Percentiles rank a stretch among this genome's conserved stretches.
phyloP scores from a whole-genome alignment of 306 rosid species.

The Nissolia schottii region DNA sequence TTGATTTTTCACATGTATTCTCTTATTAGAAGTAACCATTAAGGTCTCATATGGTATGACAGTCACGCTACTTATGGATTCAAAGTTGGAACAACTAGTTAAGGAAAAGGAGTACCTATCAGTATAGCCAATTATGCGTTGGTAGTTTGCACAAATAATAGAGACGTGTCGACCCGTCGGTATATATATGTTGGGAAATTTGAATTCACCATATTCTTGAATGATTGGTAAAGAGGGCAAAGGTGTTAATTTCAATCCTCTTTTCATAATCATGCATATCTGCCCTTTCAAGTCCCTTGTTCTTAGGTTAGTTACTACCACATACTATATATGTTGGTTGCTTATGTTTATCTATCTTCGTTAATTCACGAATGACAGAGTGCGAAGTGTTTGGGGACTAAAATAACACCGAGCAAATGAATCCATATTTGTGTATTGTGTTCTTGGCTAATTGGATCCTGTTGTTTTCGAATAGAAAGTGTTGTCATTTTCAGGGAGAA shows the following conservation, averaged over 20 bases:
- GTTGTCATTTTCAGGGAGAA: conserved; percentile 34
- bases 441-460: conserved; percentile 14
- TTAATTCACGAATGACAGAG: not conserved
- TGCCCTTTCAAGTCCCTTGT: not conserved
- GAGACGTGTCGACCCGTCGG: not conserved
- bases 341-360: too few relatives aligned
- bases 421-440: not conserved
- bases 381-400: conserved; percentile 1
- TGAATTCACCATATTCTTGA: not conserved
- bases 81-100: too few relatives aligned
- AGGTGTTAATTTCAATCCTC: not conserved
- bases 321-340: too few relatives aligned
- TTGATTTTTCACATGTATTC: too few relatives aligned
- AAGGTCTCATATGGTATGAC: too few relatives aligned
- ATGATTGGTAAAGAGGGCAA: not conserved
- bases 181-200: not conserved
- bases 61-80: too few relatives aligned
- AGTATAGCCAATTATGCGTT: too few relatives aligned
- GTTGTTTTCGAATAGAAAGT: conserved; percentile 14
- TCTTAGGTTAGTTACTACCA: too few relatives aligned
- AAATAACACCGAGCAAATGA: conserved; percentile 6
- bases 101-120: too few relatives aligned
- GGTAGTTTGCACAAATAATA: too few relatives aligned
- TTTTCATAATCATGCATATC: not conserved
- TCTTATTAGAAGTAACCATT: too few relatives aligned